phyloP scores from a whole-genome alignment of 257 asterid genomes.

The Hygrophila difformis region DNA sequence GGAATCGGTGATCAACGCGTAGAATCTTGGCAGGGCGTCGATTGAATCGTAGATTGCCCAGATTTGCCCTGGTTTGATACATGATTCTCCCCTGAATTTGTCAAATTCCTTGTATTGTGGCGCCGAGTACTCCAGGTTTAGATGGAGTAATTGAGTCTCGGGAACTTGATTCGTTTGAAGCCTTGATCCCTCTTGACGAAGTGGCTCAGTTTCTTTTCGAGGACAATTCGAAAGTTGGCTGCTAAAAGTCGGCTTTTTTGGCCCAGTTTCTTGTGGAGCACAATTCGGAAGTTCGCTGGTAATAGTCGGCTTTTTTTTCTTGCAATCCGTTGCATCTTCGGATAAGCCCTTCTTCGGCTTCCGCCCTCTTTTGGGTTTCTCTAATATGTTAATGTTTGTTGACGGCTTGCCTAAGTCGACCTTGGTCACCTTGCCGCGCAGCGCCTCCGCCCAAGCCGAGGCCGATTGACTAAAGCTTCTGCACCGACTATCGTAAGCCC shows the following conservation, averaged over 20 bases:
- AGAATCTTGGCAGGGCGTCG: slow-evolving; percentile 67
- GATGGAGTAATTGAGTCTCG: slow-evolving; percentile 12
- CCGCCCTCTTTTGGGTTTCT: slow-evolving; percentile 10
- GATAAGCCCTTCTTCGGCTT: slow-evolving; percentile 11
- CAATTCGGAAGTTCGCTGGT: slow-evolving; percentile 1
- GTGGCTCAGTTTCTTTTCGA: not conserved
- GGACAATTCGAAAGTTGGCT: slow-evolving; percentile 10
- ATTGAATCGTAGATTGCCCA: slow-evolving; percentile 62
- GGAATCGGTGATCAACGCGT: slow-evolving; percentile 32
- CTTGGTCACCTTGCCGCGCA: not conserved
- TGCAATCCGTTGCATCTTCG: not conserved
- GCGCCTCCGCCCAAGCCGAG: too few species aligned
- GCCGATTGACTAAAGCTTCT: too few species aligned
- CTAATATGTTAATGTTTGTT: too few species aligned
- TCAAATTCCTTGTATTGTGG: slow-evolving; percentile 51
- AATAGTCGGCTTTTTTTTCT: slow-evolving; percentile 16
- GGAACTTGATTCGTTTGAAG: not conserved
- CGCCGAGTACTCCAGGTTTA: slow-evolving; percentile 26
- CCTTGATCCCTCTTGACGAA: too few species aligned
- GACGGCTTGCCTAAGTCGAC: too few species aligned
- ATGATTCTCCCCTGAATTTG: slow-evolving; percentile 18
- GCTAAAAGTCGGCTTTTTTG: not conserved
- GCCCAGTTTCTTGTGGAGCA: slow-evolving; percentile 1
- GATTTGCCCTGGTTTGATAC: slow-evolving; percentile 40
- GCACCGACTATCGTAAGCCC: slow-evolving; percentile 12